Percentiles rank a stretch among this genome's conserved stretches.
Conservation (phyloP, 2,329 filamentous ascomycete species). For the Cadophora sp. region DNA sequence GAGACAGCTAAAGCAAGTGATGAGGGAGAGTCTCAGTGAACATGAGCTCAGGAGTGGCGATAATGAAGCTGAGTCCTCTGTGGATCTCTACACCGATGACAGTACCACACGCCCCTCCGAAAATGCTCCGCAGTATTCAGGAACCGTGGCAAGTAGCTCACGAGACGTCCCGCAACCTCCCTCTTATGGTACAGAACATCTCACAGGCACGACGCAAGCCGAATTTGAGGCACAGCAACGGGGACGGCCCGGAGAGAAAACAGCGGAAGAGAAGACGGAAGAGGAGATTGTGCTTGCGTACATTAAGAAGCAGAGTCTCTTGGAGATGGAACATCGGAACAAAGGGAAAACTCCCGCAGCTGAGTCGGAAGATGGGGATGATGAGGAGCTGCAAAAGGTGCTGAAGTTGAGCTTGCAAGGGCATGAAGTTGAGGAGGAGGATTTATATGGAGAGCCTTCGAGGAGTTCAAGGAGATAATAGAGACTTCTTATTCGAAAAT, state of each 20-base stretch:
- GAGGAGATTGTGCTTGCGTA: conserved; percentile 69
- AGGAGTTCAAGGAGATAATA: not conserved
- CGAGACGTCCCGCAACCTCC: conserved; percentile 34
- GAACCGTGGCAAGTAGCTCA: not conserved
- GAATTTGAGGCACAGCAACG: not conserved
- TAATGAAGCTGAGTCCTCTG: too few species aligned
- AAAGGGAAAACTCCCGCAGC: not conserved
- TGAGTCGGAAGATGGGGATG: not conserved
- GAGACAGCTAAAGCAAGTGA: not conserved
- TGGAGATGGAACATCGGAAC: conserved; percentile 63
- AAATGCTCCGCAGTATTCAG: not conserved
- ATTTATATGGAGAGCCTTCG: not conserved
- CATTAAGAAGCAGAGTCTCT: conserved; percentile 76
- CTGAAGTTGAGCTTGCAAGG: not conserved
- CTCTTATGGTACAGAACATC: conserved; percentile 44
- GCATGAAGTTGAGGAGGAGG: not conserved
- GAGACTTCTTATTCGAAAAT: too few species aligned
- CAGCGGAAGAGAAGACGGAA: not conserved
- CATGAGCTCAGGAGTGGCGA: not conserved
- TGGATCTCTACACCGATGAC: too few species aligned
- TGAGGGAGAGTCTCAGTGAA: not conserved
- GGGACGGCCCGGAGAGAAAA: not conserved
- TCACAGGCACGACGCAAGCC: not conserved
- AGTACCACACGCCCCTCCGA: not conserved
- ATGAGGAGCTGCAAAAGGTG: not conserved